Percentiles rank a stretch among this genome's conserved stretches.
These are phyloP conservation scores for Pseudogymnoascus sp. DNA, from an alignment of 2,329 filamentous ascomycete species.

Conservation along the genomic window DNA sequence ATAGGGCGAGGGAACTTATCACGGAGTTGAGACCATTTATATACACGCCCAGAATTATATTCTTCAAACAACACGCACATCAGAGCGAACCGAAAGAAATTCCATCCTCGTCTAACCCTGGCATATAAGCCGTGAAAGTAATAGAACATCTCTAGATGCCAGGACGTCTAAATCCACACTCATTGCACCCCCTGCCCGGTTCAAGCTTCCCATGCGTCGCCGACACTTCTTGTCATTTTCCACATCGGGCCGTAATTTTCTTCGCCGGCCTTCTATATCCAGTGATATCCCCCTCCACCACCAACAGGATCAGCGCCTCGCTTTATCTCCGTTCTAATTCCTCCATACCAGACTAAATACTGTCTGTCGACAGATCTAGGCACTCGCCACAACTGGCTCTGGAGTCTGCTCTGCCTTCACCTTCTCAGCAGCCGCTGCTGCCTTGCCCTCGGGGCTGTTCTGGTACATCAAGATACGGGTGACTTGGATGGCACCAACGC, in stretches of 20 bases:
- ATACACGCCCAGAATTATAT: not conserved
- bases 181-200: not conserved
- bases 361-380: not conserved
- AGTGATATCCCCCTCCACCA: not conserved
- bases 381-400: slow-evolving; percentile 7
- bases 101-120: slow-evolving; percentile 1
- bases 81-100: not conserved
- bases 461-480: slow-evolving; percentile 67
- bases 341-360: not conserved
- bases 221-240: not conserved
- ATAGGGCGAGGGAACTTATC: not conserved
- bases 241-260: not conserved
- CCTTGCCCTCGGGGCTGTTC: slow-evolving; percentile 49
- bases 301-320: not conserved
- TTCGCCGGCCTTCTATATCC: not conserved
- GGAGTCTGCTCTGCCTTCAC: slow-evolving; percentile 34
- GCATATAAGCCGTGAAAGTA: not conserved
- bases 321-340: not conserved
- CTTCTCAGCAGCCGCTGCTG: slow-evolving; percentile 32
- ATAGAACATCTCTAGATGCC: slow-evolving; percentile 12
- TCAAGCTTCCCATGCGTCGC: not conserved
- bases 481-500: slow-evolving; percentile 79
- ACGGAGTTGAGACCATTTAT: not conserved
- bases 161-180: slow-evolving; percentile 1
- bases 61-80: not conserved